These are phyloP conservation scores for Diospyros kaki DNA, from an alignment of 148 eudicot species.

Conservation along the genomic window DNA sequence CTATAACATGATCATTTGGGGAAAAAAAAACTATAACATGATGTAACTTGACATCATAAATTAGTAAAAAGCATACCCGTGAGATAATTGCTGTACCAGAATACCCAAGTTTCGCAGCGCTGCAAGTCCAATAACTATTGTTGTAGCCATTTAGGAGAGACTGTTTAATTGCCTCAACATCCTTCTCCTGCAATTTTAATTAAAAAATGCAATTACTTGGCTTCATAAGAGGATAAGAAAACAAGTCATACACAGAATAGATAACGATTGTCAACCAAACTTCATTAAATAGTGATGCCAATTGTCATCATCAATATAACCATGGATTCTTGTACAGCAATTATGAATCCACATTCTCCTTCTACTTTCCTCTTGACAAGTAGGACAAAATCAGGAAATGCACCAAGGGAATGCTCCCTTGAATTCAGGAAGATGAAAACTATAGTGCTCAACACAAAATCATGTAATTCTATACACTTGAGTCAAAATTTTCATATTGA, in stretches of 20 bases:
- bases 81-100: constrained; percentile 91
- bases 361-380: background rate
- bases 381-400: no score
- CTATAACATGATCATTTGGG: no score
- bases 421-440: no score
- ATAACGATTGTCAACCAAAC: background rate
- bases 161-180: constrained; percentile 62
- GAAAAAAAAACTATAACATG: background rate
- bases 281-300: background rate
- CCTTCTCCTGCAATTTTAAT: constrained; percentile 59
- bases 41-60: background rate
- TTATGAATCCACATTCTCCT: background rate
- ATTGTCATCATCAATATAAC: background rate
- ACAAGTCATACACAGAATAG: background rate
- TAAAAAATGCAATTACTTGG: background rate
- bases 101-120: constrained; percentile 78
- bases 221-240: background rate
- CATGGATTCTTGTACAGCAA: background rate
- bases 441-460: no score
- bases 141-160: constrained; percentile 72
- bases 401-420: no score
- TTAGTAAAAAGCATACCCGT: constrained; percentile 47
- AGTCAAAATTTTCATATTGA: no score
- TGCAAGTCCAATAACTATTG: constrained; percentile 86
- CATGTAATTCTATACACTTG: no score